Conservation (phyloP, 1,284 basidiomycete genomes). For the Ceratobasidium sp. region DNA sequence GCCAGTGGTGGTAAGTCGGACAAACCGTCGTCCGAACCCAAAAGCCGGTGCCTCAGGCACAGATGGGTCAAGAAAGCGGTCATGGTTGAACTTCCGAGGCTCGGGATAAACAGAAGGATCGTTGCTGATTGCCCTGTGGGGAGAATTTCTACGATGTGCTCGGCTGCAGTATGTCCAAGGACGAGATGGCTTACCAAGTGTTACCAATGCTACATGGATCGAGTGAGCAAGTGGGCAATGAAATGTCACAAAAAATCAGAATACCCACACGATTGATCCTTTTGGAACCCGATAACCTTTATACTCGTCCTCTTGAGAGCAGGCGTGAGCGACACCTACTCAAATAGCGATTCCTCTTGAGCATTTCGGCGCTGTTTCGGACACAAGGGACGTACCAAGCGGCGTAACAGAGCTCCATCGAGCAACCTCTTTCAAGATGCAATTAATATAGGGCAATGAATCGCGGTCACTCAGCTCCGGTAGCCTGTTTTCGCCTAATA, state of each 20-base stretch:
- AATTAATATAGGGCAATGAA: constrained; percentile 26
- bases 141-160: too few relatives aligned
- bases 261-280: constrained; percentile 45
- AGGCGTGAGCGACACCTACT: constrained; percentile 41
- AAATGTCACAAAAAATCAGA: background rate
- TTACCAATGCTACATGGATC: constrained; percentile 43
- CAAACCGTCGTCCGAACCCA: too few relatives aligned
- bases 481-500: constrained; percentile 37
- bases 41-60: too few relatives aligned
- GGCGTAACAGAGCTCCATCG: constrained; percentile 39
- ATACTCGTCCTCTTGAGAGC: constrained; percentile 48
- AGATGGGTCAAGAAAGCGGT: constrained; percentile 22
- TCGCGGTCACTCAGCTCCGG: constrained; percentile 39
- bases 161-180: background rate
- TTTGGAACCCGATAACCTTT: constrained; percentile 48
- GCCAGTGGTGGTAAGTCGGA: too few relatives aligned
- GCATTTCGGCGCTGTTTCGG: background rate
- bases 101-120: constrained; percentile 45
- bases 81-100: constrained; percentile 49
- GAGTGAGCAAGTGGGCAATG: background rate
- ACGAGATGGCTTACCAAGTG: constrained; percentile 41
- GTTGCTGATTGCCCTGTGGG: constrained; percentile 46
- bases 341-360: background rate
- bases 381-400: constrained; percentile 18
- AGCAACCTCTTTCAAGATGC: constrained; percentile 32